phyloP scores from a whole-genome alignment of 2,329 filamentous ascomycete genomes.

The Paraphoma sp. region DNA sequence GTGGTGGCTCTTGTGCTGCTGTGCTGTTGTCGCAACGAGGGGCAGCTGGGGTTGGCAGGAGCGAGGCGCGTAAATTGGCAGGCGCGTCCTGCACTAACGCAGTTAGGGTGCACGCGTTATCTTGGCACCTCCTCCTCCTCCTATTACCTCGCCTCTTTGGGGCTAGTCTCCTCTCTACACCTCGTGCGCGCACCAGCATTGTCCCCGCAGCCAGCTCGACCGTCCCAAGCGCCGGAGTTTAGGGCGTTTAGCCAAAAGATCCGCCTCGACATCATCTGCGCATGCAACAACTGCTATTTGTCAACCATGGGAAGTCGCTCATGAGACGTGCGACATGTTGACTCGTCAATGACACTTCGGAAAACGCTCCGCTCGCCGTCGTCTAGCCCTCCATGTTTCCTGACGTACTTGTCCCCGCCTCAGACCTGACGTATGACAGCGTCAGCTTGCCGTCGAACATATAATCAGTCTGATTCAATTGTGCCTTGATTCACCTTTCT shows the following conservation, averaged over 20 bases:
- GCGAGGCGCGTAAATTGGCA: slow-evolving; percentile 24
- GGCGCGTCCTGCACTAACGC: slow-evolving; percentile 19
- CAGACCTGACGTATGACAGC: background rate
- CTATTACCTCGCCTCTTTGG: slow-evolving; percentile 25
- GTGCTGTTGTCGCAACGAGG: slow-evolving; percentile 18
- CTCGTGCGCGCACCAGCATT: too few species aligned
- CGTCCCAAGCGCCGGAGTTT: background rate
- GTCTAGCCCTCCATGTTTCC: background rate
- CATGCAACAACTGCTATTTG: background rate
- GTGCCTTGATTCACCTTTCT: background rate
- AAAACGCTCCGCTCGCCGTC: background rate
- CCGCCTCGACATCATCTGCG: background rate
- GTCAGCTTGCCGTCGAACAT: background rate
- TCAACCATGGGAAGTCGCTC: background rate
- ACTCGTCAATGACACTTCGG: background rate
- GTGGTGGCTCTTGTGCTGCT: too few species aligned
- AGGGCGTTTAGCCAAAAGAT: background rate
- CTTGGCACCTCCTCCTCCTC: background rate
- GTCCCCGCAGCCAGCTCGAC: background rate
- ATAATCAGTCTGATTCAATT: background rate
- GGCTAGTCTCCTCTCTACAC: slow-evolving; percentile 14
- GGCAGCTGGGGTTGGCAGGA: slow-evolving; percentile 21
- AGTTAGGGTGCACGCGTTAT: slow-evolving; percentile 21
- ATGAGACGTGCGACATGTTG: background rate
- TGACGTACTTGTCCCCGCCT: background rate